Percentiles rank a stretch among this genome's conserved stretches.
Conservation (phyloP, 306 rosid species). For the Calophaca sinica region DNA sequence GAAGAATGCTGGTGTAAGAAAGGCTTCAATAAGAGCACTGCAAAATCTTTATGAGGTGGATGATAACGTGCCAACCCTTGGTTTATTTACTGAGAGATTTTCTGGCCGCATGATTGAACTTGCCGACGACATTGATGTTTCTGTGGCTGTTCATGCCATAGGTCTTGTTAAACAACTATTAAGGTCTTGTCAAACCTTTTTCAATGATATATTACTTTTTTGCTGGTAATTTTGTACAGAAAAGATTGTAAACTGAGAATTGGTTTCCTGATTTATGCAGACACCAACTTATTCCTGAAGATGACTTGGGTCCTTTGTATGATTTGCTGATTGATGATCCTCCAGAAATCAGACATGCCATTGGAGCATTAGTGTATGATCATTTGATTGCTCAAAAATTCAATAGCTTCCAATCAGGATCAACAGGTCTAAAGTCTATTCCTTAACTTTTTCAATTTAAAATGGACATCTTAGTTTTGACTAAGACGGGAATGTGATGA, state of each 20-base stretch:
- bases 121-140: constrained; percentile 91
- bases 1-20: constrained; percentile 92
- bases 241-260: constrained; percentile 41
- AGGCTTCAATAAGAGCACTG: constrained; percentile 82
- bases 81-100: constrained; percentile 94
- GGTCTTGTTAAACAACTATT: constrained; percentile 95
- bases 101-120: constrained; percentile 95
- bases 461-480: constrained; percentile 45
- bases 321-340: constrained; percentile 93
- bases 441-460: constrained; percentile 22
- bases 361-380: constrained; percentile 93
- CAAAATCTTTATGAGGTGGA: constrained; percentile 92
- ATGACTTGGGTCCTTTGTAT: constrained; percentile 93
- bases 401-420: constrained; percentile 72
- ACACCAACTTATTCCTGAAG: constrained; percentile 95
- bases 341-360: constrained; percentile 96
- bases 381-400: constrained; percentile 93
- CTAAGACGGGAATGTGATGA: constrained; percentile 37
- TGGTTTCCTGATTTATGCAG: constrained; percentile 58
- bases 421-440: constrained; percentile 59
- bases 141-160: constrained; percentile 93
- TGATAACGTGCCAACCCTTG: constrained; percentile 88
- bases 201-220: constrained; percentile 26
- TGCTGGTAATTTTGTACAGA: constrained; percentile 36
- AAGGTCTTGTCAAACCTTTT: constrained; percentile 58